These are phyloP conservation scores for Abrus precatorius DNA, from an alignment of 306 rosid species.

Conservation along the genomic window DNA sequence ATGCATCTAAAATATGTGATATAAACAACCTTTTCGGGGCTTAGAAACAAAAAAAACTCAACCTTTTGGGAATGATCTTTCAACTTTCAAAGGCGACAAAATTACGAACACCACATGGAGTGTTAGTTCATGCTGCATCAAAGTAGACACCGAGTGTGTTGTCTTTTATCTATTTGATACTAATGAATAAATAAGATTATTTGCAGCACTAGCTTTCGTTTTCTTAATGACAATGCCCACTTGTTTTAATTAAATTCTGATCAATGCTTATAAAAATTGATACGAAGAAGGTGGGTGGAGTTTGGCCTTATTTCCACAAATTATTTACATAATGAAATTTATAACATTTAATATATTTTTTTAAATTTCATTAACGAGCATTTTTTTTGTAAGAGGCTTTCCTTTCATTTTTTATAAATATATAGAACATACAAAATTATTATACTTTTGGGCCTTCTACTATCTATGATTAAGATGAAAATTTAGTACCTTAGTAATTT, in stretches of 20 bases:
- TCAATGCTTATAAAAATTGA: neutral
- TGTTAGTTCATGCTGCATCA: constrained; percentile 21
- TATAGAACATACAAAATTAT: too few relatives aligned
- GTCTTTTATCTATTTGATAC: neutral
- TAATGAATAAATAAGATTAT: neutral
- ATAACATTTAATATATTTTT: too few relatives aligned
- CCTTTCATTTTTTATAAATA: too few relatives aligned
- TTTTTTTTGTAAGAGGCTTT: too few relatives aligned
- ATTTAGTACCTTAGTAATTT: too few relatives aligned
- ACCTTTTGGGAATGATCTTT: neutral
- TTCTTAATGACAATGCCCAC: neutral
- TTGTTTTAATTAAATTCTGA: neutral
- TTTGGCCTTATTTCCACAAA: neutral
- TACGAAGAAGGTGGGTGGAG: neutral
- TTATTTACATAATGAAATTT: too few relatives aligned
- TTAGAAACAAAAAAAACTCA: neutral
- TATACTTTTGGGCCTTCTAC: too few relatives aligned
- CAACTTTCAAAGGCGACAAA: constrained; percentile 7
- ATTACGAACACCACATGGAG: constrained; percentile 10
- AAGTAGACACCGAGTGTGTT: neutral
- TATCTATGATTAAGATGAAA: too few relatives aligned
- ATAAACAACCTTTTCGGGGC: neutral
- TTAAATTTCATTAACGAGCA: too few relatives aligned
- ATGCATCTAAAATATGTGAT: too few relatives aligned
- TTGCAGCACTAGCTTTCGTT: neutral